A percentile compares a stretch with the other conserved stretches of the same genome.
These are phyloP conservation scores for Emericellopsis terricola DNA, from an alignment of 495 filamentous ascomycete genomes.

Conservation along the genomic window DNA sequence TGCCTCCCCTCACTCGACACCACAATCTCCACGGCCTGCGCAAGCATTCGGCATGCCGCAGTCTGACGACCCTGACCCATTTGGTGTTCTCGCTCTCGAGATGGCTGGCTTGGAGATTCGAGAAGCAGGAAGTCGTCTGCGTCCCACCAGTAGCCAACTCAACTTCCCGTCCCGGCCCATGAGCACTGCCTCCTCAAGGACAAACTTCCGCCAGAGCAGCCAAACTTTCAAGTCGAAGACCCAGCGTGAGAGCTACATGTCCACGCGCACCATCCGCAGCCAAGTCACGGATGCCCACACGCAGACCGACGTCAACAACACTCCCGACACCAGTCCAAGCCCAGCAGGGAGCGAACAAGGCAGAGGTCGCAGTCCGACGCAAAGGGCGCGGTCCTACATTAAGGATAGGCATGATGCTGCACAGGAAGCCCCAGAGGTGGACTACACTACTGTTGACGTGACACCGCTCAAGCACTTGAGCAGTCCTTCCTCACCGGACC, in stretches of 20 bases:
- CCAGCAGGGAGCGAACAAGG: no score
- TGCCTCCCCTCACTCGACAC: slow-evolving; percentile 12
- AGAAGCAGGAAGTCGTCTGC: slow-evolving; percentile 56
- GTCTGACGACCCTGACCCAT: slow-evolving; percentile 68
- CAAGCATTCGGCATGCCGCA: slow-evolving; percentile 79
- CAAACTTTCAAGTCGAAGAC: slow-evolving; percentile 42
- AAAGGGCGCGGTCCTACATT: slow-evolving; percentile 27
- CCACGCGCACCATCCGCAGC: slow-evolving; percentile 32
- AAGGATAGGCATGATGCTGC: slow-evolving; percentile 25
- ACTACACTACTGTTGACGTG: slow-evolving; percentile 6
- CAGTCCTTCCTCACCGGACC: not conserved
- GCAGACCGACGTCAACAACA: slow-evolving; percentile 34
- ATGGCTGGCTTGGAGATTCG: slow-evolving; percentile 70
- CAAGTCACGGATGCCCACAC: slow-evolving; percentile 39
- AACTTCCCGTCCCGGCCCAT: slow-evolving; percentile 59
- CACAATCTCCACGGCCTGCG: slow-evolving; percentile 11
- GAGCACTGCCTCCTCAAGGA: slow-evolving; percentile 50
- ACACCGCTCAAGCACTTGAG: not conserved
- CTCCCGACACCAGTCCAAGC: slow-evolving; percentile 28
- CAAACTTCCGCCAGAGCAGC: slow-evolving; percentile 48
- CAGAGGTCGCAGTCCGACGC: no score
- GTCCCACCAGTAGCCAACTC: slow-evolving; percentile 57
- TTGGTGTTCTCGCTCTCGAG: slow-evolving; percentile 70
- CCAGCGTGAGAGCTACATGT: slow-evolving; percentile 49
- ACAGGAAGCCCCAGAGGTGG: not conserved